Base-by-base conservation (phyloP, 1,284 basidiomycete genomes). In the Pascua sp. region DNA sequence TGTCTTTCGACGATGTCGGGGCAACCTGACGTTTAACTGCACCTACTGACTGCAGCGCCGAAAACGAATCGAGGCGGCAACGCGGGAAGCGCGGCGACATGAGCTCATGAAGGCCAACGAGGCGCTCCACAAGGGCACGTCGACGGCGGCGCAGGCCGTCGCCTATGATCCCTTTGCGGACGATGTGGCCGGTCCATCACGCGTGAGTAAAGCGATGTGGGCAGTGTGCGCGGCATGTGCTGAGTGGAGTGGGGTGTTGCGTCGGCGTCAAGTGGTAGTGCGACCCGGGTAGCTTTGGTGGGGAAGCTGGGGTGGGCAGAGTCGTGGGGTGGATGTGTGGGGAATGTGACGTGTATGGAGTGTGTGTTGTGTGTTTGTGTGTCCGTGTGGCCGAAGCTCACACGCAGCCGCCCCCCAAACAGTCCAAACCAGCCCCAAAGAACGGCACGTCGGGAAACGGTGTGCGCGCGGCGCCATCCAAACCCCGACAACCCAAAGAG, bases 111-210 rank as follows among this genome's bases (percentile, higher is more conserved):
- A 55, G 43, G 71, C 71, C 0, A 72, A 76, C 52, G 67, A 66
- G 40, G 65, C 62, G 39, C 54, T 74, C 40, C 61, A 60, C 16
- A 54, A 61, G 52, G 52, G 7, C 36, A 32, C 51, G 13, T 53
- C 56, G 36, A 50, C 51, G 11, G 40, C 42, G 5, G 51, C 51
- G 12, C 52, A 46, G 17, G 41, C 18, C 1, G 37, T 50, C 41
- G 70, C 67, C 5, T 74, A 70, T 40, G 63, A 76, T 52, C 72
- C 72, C 1, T 76, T 76, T 56, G 73, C 72, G 10, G 73, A 76
- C 55, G 72, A 71, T 46, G 44, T 52, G 16, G n/a, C 60, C 11
- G 54, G 48, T 4, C 60, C 60, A 18, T 56, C 57, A n/a, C 48
- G 42, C 42, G 60, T 62, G 46, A n/a, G 60, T 62, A 5, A n/a